phyloP scores from a whole-genome alignment of 2,329 filamentous ascomycete genomes.

The Ceratocystis diversiconidia region DNA sequence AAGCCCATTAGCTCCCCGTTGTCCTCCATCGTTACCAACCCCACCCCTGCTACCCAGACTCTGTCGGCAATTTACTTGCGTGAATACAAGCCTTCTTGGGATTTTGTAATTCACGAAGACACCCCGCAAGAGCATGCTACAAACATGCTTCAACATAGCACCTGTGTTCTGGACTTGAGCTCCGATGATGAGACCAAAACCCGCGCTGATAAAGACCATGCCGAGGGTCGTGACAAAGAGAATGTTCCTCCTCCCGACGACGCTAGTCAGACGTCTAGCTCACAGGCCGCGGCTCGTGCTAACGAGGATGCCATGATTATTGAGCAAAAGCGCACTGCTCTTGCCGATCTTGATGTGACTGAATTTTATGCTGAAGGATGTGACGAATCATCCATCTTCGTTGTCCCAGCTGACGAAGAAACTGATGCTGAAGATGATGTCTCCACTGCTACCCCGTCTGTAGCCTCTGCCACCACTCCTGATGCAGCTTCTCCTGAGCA shows the following conservation, averaged over 20 bases:
- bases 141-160: constrained; percentile 83
- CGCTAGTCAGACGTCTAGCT: constrained; percentile 40
- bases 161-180: constrained; percentile 73
- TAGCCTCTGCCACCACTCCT: background rate
- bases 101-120: constrained; percentile 91
- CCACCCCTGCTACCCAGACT: constrained; percentile 20
- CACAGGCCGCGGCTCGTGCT: constrained; percentile 24
- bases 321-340: constrained; percentile 49
- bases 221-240: constrained; percentile 67
- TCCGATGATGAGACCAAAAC: constrained; percentile 65
- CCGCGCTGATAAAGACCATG: constrained; percentile 36
- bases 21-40: constrained; percentile 23
- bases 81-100: constrained; percentile 55
- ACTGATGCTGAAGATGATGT: background rate
- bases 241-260: constrained; percentile 69
- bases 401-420: constrained; percentile 48
- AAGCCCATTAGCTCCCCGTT: constrained; percentile 20
- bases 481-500: background rate
- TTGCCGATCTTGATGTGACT: constrained; percentile 51
- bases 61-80: constrained; percentile 21
- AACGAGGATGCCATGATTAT: constrained; percentile 41
- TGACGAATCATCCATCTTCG: constrained; percentile 45
- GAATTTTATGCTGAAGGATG: constrained; percentile 56
- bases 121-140: constrained; percentile 80
- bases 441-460: background rate